Evolutionary conservation across 1,139 yeast species (phyloP), one percentile per base, ranked within the genome.

Genomic region (Zygoascus sp.): DNA sequence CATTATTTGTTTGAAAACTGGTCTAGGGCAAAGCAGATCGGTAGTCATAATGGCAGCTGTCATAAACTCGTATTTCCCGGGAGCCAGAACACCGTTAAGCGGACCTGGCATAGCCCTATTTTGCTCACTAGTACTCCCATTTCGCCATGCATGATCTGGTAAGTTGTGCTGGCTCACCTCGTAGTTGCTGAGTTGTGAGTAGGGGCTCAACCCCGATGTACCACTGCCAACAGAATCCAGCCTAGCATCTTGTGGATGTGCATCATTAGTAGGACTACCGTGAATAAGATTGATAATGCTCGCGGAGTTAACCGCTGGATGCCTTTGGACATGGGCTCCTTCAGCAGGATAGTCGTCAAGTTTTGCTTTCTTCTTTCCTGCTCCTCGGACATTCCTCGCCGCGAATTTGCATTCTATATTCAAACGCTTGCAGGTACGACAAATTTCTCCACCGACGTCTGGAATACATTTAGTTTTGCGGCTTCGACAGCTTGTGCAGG

Each of bases 21-120:
- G 19, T 7, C 49, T 21, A 5, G 46, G 38, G 22, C 49, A 46
- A 5, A 46, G 40, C 3, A 42, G 27, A 16, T 46, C 49, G 1
- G 49, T 46, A 8, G 46, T 37, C 34, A 30, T 15, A 13, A 13
- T 11, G 15, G 34, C 34, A 15, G 34, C 34, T n/a, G 34, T 30
- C 34, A 15, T 30, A 9, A 16, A 11, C 11, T 7, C 5, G 17
- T 7, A 15, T 30, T 30, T 30, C 34, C 2, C 9, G 6, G 28
- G 28, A 15, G 4, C 17, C 34, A 5, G 3, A 4, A 4, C 8
- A 13, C 34, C 13, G 11, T 11, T 30, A 3, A 3, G 11, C 5
- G 3, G 15, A 2, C 16, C 34, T 13, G 5, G 27, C 4, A 30
- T 7, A 13, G 13, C 17, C 13, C n/a, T 15, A 30, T 15, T 15